These are phyloP conservation scores for Parietichytrium sp. DNA, from an alignment of 108 stramenopile species.

Conservation along the genomic window DNA sequence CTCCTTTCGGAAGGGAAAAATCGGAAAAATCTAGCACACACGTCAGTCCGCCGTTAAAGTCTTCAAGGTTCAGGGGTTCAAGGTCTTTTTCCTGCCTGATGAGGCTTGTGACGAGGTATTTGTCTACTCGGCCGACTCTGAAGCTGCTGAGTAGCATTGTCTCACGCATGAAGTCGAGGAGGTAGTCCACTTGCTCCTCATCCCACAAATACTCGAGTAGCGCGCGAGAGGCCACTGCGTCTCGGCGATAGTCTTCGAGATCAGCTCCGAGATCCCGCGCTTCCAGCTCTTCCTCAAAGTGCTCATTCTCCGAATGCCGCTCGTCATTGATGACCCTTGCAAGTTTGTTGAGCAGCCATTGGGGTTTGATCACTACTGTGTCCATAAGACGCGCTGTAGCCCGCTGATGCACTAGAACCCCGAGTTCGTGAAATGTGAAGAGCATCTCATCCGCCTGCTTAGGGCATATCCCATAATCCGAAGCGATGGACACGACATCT, in stretches of 20 bases:
- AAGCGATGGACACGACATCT: neutral
- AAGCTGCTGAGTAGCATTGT: neutral
- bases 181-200: conserved; percentile 6
- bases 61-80: neutral
- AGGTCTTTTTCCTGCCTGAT: neutral
- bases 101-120: neutral
- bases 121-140: neutral
- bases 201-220: neutral
- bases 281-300: neutral
- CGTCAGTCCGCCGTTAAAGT: neutral
- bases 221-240: neutral
- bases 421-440: neutral
- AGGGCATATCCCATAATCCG: neutral
- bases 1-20: neutral
- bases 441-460: neutral
- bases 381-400: too few species aligned
- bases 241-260: neutral
- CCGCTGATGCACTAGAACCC: neutral
- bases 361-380: neutral
- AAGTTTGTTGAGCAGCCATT: conserved; percentile 29
- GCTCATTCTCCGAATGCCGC: neutral
- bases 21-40: neutral
- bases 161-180: neutral
- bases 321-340: neutral
- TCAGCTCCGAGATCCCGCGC: neutral